Conservation (phyloP, 176 grass and related monocot genomes). For the Oryza brachyantha region DNA sequence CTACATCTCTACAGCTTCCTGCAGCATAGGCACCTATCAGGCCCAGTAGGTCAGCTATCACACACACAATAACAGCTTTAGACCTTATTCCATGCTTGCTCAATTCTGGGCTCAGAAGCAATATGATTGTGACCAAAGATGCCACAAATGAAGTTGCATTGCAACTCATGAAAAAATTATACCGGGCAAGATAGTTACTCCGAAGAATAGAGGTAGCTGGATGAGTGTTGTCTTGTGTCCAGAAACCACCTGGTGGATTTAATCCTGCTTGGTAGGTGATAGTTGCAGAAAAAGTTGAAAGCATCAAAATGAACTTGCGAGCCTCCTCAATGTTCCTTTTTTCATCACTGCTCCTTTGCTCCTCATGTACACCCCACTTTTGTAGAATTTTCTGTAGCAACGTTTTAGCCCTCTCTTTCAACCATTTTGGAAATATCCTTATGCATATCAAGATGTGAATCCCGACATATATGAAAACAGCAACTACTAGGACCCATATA, state of each 20-base stretch:
- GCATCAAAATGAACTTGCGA: conserved; percentile 47
- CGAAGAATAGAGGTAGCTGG: conserved; percentile 46
- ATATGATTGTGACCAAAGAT: conserved; percentile 48
- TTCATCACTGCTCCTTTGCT: neutral
- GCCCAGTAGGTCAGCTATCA: conserved; percentile 13
- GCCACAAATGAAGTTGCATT: conserved; percentile 48
- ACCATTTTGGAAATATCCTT: conserved; percentile 7
- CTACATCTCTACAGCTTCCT: conserved; percentile 22
- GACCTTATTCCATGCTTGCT: conserved; percentile 40
- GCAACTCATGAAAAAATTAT: conserved; percentile 31
- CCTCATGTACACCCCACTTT: neutral
- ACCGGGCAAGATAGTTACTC: neutral
- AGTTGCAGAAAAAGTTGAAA: conserved; percentile 40
- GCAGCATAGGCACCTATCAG: conserved; percentile 43
- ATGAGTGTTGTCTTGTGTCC: conserved; percentile 15
- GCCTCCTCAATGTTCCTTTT: conserved; percentile 19
- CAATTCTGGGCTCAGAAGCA: conserved; percentile 44
- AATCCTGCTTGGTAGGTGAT: conserved; percentile 51
- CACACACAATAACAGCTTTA: conserved; percentile 32
- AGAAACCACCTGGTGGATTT: conserved; percentile 49
- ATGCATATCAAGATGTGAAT: conserved; percentile 34
- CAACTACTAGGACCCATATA: conserved; percentile 38
- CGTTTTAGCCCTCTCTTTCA: neutral
- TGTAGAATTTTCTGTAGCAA: neutral
- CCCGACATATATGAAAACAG: conserved; percentile 34